Base-by-base conservation (phyloP, 768 basidiomycete genomes). In the Asterophora parasitica region DNA sequence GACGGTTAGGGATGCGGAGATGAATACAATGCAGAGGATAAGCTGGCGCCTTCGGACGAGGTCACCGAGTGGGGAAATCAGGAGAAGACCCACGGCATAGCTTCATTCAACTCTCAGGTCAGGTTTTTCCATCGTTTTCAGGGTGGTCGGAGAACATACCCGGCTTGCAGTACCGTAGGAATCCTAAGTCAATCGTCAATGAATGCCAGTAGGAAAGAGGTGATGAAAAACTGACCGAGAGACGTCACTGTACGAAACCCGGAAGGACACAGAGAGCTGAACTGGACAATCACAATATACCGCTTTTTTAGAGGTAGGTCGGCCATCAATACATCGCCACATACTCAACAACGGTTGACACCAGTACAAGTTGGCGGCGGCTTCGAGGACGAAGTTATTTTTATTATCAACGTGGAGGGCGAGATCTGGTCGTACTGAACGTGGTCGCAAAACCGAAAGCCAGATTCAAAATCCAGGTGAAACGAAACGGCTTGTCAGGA, bases 21-120 rank as follows among this genome's bases (percentile, higher is more conserved):
- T 38, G 1, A 75, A 54, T 32, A 85, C 68, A n/a, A 90, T 64
- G 9, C 72, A 49, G 17, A 94, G 70, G 27, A 86, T 74, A 0
- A 95, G 71, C 37, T 80, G 83, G 9, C 92, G 73, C 31, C 91
- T 70, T 15, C 85, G 83, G 20, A 91, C 76, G n/a, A 93, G 76
- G 62, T 95, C 92, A 7, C 92, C 92, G 0, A 91, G 71, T 1
- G 92, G 92, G 0, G 86, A 78, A 46, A 94, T 79, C 34, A 92
- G 64, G 2, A 92, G 62, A 7, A 92, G 73, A 1, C 88, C 88
- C 6, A 68, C 68, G 1, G 83, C 85, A 60, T 90, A 92, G 34
- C 87, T 84, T 52, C 13, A 19, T 40, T 9, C n/a, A 13, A 4
- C 45, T 17, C 51, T 19, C 12, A 39, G 34, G 5, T 26, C n/a